A percentile compares a stretch with the other conserved stretches of the same genome.
Evolutionary conservation across 129 eudicot genomes (phyloP).

Genomic region (Erigeron canadensis): DNA sequence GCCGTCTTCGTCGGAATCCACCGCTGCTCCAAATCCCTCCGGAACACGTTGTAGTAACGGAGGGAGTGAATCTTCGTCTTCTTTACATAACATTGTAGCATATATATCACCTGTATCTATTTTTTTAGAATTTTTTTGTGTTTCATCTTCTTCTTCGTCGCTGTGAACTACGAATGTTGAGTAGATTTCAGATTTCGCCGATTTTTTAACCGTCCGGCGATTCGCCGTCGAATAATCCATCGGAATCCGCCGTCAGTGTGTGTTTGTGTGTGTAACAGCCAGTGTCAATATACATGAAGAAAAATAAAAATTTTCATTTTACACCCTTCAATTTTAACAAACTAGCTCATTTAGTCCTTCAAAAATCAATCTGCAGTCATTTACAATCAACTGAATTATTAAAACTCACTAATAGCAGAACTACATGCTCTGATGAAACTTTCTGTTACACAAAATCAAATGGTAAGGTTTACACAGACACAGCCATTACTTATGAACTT

Average conservation of each 20-base stretch:
- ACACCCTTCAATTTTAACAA: constrained; percentile 1
- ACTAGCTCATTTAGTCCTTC: background rate
- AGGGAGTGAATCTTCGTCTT: constrained; percentile 86
- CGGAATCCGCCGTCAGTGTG: constrained; percentile 11
- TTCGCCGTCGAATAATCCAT: constrained; percentile 63
- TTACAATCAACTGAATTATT: too few species aligned
- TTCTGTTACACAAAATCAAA: constrained; percentile 1
- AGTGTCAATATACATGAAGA: constrained; percentile 22
- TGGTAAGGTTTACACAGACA: background rate
- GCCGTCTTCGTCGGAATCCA: constrained; percentile 43
- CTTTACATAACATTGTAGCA: constrained; percentile 72
- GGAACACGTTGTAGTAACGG: constrained; percentile 85
- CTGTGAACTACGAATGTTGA: constrained; percentile 62
- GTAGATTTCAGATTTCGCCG: constrained; percentile 52
- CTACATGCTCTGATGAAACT: background rate
- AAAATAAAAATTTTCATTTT: constrained; percentile 5
- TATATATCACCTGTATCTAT: constrained; percentile 40
- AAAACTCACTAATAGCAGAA: too few species aligned
- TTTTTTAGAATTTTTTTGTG: constrained; percentile 35
- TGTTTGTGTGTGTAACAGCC: constrained; percentile 8
- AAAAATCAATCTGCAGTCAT: background rate
- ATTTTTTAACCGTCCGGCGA: constrained; percentile 52
- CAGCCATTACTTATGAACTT: background rate
- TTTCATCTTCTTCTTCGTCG: constrained; percentile 40
- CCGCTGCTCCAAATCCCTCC: constrained; percentile 73